Evolutionary conservation across 345 rosid genomes (phyloP), one percentile per base, ranked within the genome.

Genomic region (Melaleuca quinquenervia): DNA sequence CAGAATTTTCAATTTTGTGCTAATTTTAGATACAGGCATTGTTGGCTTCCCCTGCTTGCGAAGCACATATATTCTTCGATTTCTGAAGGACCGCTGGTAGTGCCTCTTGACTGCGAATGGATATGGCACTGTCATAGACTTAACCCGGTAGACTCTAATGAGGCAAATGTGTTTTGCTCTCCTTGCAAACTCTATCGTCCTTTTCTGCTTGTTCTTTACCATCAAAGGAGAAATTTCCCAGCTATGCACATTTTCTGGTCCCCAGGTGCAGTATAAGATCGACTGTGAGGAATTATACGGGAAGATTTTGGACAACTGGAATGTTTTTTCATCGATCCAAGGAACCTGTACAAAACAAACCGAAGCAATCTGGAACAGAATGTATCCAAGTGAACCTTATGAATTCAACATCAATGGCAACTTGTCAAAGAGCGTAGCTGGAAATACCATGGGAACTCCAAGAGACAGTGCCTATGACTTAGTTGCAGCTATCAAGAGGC

Each of bases 81-180:
- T 88, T 87, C 45, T 62, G 96, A 93, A 85, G 92, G 92, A 82
- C 92, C 94, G 74, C 90, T 94, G 85, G 94, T 94, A 50, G 95
- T 96, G 89, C 98, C 98, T 86, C 92, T 97, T 45, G 98, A 97
- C 56, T 95, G 98, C 87, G 98, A 97, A 91, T 97, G 98, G 99
- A 85, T 97, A 89, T 97, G 98, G 99, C 98, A 95, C 74, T 97
- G 98, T 82, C 99, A 97, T 89, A 90, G 98, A 89, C 98, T 97
- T 83, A 97, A 96, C 83, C 99, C 99, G 6, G 99, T 97, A 94
- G 48, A 90, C 32, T 48, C 50, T 26, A 50, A 32, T 18, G 21
- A 50, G 26, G 58, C 41, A 32, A 6, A 29, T 15, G 27, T 52
- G 53, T 45, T 49, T 44, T 74, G 44, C 29, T 11, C 49, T 12